Evolutionary conservation across 2,329 filamentous ascomycete species (phyloP).

Genomic region (Ophiocordyceps camponoti-leonardi): DNA sequence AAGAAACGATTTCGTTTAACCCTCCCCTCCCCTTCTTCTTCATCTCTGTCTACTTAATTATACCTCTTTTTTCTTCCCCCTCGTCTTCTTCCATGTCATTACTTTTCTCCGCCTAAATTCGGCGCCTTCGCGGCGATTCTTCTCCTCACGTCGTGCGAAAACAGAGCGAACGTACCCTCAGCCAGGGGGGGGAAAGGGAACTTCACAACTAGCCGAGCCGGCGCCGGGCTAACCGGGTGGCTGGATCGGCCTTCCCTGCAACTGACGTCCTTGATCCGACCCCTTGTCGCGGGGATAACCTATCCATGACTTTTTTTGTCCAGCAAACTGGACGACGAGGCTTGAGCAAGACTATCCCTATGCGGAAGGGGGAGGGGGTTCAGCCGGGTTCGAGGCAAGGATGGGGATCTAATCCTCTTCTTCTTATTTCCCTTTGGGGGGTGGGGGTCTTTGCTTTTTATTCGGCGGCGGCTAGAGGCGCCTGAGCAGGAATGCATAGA

Average conservation of each 20-base stretch:
- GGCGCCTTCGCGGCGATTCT: no score
- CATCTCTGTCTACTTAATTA: no score
- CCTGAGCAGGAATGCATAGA: neutral
- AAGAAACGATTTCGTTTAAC: neutral
- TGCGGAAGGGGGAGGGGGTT: neutral
- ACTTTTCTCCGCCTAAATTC: no score
- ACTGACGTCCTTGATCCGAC: neutral
- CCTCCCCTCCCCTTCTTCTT: neutral
- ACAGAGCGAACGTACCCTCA: no score
- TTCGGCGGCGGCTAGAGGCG: neutral
- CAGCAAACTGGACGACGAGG: neutral
- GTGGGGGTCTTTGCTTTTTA: neutral
- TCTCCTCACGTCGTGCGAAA: no score
- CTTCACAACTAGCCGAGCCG: neutral
- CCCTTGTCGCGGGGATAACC: neutral
- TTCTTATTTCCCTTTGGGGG: neutral
- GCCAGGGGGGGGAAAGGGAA: no score
- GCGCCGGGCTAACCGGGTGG: neutral
- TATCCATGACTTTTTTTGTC: neutral
- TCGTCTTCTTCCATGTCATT: no score
- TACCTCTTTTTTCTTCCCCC: neutral
- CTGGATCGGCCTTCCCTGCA: neutral
- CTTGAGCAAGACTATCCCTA: neutral
- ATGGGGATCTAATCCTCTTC: neutral
- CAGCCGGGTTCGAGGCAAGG: neutral